A percentile compares a stretch with the other conserved stretches of the same genome.
These are phyloP conservation scores for Phytophthora cryptogea DNA, from an alignment of 352 stramenopile species.

Conservation along the genomic window DNA sequence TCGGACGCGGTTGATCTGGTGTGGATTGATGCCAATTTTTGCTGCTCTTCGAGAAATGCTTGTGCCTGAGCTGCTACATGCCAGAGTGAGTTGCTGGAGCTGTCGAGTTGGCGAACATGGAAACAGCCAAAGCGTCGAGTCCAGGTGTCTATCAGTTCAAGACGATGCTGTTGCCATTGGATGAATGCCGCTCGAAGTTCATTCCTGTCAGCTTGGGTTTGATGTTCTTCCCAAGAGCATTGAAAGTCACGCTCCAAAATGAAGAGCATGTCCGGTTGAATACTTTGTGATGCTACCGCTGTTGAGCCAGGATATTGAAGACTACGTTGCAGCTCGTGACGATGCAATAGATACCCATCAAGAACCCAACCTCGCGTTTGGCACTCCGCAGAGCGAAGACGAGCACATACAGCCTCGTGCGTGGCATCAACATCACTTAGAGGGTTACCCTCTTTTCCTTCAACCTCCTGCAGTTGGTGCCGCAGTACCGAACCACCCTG, in stretches of 20 bases:
- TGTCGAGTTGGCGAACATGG: conserved; percentile 53
- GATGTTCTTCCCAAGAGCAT: conserved; percentile 31
- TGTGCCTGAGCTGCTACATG: conserved; percentile 35
- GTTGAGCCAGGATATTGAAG: conserved; percentile 3
- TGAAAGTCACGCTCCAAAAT: conserved; percentile 46
- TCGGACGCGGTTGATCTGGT: conserved; percentile 20
- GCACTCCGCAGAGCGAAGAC: conserved; percentile 64
- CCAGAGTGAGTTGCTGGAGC: conserved; percentile 49
- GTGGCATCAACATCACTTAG: conserved; percentile 24
- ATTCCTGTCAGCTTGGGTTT: not conserved
- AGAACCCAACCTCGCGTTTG: conserved; percentile 65
- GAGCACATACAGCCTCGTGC: conserved; percentile 45
- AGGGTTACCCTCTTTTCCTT: conserved; percentile 13
- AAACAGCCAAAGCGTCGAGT: conserved; percentile 47
- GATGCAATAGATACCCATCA: conserved; percentile 50
- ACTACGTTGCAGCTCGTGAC: conserved; percentile 40
- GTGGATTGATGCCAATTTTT: conserved; percentile 37
- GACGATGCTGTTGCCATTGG: conserved; percentile 46
- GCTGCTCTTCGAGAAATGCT: conserved; percentile 35
- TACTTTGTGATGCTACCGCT: conserved; percentile 10
- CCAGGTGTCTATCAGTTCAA: conserved; percentile 57
- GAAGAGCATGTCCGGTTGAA: conserved; percentile 59
- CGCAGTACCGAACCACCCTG: conserved; percentile 45
- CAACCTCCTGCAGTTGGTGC: conserved; percentile 13
- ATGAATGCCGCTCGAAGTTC: conserved; percentile 34